Evolutionary conservation across 352 stramenopile species (phyloP), one percentile per base, ranked within the genome.

Genomic region (Phytophthora lateralis): DNA sequence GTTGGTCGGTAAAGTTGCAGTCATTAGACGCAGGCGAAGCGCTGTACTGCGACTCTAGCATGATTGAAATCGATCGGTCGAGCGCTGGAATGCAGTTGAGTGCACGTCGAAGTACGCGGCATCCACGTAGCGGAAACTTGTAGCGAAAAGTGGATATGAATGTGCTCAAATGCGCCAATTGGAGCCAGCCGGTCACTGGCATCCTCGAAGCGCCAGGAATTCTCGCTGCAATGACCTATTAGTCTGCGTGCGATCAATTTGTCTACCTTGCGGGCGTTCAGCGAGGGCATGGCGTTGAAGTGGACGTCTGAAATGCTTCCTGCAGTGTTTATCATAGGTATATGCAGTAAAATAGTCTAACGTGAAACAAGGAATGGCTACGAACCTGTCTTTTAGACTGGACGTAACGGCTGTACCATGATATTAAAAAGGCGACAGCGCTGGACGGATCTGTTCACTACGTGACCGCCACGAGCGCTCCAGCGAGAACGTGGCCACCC

Each of bases 241-340:
- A 26, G 18, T 11, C 15, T 49, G 17, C 37, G 24, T 12, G 42
- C 1, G 39, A 21, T 69, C 47, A 55, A 60, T 60, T 47, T 65
- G 30, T 68, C 60, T 60, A 38, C 32, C 49, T 45, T 52, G 20
- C 32, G 11, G 15, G 21, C 27, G 27, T 43, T 26, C 55, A 49
- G 26, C 44, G 21, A 17, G 17, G 41, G 42, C 48, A 57, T 50
- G 39, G 45, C 30, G 35, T 65, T 73, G 46, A 69, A 73, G 64
- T 69, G 26, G 27, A 14, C 20, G 42, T 34, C 21, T 49, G 42
- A 12, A 9, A 38, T 26, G 11, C n/a, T 52, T 24, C 14, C n/a
- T 12, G 27, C 15, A 52, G 26, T n/a, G 10, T n/a, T 7, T 27
- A n/a, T 41, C 1, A 10, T n/a, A 52, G 26, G 26, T 41, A 24